phyloP scores from a whole-genome alignment of 2,329 filamentous ascomycete species.

The Colletotrichum lupini region DNA sequence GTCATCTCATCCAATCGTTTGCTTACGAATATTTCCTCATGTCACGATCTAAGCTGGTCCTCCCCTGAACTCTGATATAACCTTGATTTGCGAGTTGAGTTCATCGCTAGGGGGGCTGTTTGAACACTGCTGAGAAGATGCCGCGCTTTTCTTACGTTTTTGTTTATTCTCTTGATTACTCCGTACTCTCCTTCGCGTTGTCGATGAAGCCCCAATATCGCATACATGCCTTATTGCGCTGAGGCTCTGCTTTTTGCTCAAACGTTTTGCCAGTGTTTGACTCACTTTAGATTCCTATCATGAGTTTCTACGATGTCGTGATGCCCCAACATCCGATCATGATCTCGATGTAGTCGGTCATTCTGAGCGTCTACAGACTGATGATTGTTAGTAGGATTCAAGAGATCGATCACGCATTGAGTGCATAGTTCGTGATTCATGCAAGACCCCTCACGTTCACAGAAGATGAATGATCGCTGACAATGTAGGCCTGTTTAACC shows the following conservation, averaged over 20 bases:
- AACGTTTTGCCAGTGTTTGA: no score
- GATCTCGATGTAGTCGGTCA: neutral
- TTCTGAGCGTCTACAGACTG: neutral
- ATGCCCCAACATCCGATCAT: no score
- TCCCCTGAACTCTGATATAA: neutral
- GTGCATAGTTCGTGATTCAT: neutral
- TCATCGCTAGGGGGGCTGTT: neutral
- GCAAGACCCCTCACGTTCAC: neutral
- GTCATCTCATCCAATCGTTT: neutral
- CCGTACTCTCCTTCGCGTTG: neutral
- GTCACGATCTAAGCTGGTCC: neutral
- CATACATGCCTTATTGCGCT: neutral
- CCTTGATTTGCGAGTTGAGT: neutral
- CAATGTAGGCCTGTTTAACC: neutral
- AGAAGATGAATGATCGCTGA: neutral
- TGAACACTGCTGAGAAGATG: neutral
- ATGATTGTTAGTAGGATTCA: neutral
- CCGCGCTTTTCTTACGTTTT: neutral
- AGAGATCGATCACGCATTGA: neutral
- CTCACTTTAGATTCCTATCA: no score
- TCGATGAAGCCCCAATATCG: neutral
- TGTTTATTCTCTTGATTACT: neutral
- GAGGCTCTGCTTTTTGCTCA: no score
- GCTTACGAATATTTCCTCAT: neutral
- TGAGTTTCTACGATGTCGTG: no score